Base-by-base conservation (phyloP, 768 basidiomycete genomes). In the Hericium alpestre region DNA sequence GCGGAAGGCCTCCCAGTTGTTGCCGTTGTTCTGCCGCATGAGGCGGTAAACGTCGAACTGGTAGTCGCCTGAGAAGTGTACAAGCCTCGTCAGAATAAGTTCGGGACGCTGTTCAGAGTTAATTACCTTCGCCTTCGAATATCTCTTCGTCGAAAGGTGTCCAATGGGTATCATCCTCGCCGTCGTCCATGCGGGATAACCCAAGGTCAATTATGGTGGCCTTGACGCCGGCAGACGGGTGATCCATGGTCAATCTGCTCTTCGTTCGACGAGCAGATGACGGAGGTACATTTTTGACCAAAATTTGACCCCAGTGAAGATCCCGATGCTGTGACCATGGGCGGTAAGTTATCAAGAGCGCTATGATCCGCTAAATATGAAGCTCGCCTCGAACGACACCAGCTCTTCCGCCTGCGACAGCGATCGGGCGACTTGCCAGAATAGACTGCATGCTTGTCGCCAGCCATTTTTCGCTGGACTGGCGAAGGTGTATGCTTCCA, bases 231-330 rank as follows among this genome's bases (percentile, higher is more conserved):
- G 86, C 77, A 13, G 64, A 70, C 37, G 68, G 61, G 64, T 84
- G 78, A 64, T 91, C 88, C 89, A 91, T 88, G 23, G 73, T 67
- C 32, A 76, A 55, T 37, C 41, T 49, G 11, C 47, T 41, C 4
- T 62, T 48, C 55, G 68, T 68, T 60, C 63, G 61, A 22, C 20
- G 39, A 50, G 66, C 54, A 63, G 40, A 54, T 38, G 13, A 39
- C 11, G 53, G 59, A 22, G 77, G 70, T 3, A 78, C 57, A 58
- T 77, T 75, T 65, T 84, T 84, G 51, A 98, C 82, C 8, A 99
- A 78, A 52, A 99, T 88, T 69, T 99, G 96, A 20, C 96, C 96
- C 82, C 91, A 92, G 65, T 99, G 96, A n/a, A 99, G 81, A 69
- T 99, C 96, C 37, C 96, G 92, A 71, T 99, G 96, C 95, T 99